A percentile compares a stretch with the other conserved stretches of the same genome.
Conservation (phyloP, 257 asterid genomes). For the Primulina huaijiensis region DNA sequence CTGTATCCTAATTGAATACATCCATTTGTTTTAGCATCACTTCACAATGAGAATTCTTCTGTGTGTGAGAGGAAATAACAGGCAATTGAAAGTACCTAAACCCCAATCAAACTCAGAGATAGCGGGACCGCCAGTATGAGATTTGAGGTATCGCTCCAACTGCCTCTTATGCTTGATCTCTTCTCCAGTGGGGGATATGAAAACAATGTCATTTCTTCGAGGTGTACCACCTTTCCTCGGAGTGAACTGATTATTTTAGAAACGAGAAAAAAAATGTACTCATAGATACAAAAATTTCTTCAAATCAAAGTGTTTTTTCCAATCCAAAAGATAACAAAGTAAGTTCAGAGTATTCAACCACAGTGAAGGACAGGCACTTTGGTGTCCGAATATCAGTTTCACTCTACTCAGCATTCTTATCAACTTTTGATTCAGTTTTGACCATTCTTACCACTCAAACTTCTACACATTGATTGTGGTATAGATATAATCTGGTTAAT, state of each 20-base stretch:
- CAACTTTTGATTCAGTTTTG: too few relatives aligned
- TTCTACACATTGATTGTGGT: background rate
- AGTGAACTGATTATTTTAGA: conserved; percentile 30
- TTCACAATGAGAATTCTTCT: background rate
- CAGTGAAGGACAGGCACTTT: background rate
- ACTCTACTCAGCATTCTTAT: too few relatives aligned
- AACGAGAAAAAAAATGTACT: conserved; percentile 9
- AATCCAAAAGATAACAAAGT: background rate
- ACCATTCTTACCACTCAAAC: too few relatives aligned
- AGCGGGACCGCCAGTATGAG: conserved; percentile 60
- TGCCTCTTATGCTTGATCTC: conserved; percentile 62
- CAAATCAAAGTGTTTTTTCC: background rate
- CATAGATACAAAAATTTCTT: background rate
- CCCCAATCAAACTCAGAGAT: conserved; percentile 55
- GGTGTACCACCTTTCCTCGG: conserved; percentile 40
- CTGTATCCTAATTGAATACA: conserved; percentile 3
- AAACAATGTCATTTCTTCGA: conserved; percentile 39
- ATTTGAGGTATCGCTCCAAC: conserved; percentile 59
- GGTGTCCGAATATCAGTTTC: background rate
- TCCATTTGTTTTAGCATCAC: conserved; percentile 9
- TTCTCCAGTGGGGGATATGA: conserved; percentile 58
- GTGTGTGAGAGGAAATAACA: conserved; percentile 9
- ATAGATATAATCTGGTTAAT: background rate
- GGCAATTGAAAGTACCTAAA: conserved; percentile 32
- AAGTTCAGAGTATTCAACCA: background rate